Conservation (phyloP, 1,284 basidiomycete species). For the Tilletia setariae region DNA sequence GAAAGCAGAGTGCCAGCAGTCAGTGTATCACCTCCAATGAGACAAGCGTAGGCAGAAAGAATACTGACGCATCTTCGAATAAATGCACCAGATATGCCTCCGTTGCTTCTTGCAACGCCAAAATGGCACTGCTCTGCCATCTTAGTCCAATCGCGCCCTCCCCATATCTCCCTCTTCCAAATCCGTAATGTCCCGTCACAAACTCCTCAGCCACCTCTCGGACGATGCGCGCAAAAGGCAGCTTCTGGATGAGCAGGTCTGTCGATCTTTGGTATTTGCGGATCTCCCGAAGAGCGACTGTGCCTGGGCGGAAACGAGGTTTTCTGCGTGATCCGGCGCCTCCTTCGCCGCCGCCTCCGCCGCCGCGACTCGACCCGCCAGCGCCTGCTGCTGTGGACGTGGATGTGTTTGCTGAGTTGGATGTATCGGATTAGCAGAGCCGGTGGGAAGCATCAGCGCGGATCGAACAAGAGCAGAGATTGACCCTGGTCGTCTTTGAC, state of each 20-base stretch:
- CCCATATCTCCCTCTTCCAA: not conserved
- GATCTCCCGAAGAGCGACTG: constrained; percentile 53
- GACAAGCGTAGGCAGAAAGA: not conserved
- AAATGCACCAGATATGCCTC: constrained; percentile 52
- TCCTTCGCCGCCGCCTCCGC: not conserved
- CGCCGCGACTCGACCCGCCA: not conserved
- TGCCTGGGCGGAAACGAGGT: constrained; percentile 47
- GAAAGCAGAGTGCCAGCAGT: not conserved
- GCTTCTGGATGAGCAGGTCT: constrained; percentile 50
- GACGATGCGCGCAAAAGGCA: constrained; percentile 52
- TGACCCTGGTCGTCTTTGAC: not conserved
- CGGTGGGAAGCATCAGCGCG: not conserved
- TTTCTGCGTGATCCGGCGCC: constrained; percentile 16
- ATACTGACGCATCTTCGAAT: constrained; percentile 52
- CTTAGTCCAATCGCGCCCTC: constrained; percentile 40
- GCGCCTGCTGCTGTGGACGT: not conserved
- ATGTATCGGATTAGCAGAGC: not conserved
- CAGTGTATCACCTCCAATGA: not conserved
- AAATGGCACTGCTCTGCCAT: constrained; percentile 53
- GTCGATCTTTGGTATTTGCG: constrained; percentile 52
- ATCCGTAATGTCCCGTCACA: constrained; percentile 39
- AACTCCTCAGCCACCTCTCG: constrained; percentile 52
- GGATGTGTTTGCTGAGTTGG: constrained; percentile 6
- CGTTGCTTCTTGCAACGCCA: constrained; percentile 53
- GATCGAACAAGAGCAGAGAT: not conserved